These are phyloP conservation scores for Picea glauca DNA, from an alignment of 75 land plant species.

Conservation along the genomic window DNA sequence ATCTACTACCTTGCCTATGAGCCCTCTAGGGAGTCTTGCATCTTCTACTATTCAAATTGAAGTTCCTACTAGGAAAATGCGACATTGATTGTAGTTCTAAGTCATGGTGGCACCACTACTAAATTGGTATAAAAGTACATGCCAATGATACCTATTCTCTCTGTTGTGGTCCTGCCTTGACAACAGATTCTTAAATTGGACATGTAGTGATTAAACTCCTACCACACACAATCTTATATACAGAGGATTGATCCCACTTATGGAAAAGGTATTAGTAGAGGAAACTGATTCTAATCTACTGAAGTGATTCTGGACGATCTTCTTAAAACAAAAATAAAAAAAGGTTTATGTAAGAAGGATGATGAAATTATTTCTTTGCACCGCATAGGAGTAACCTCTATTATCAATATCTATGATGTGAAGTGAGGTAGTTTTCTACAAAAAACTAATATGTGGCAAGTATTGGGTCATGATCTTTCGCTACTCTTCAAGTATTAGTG, in stretches of 20 bases:
- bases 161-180: constrained; percentile 54
- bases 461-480: no score
- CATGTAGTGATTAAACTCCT: constrained; percentile 68
- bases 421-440: constrained; percentile 22
- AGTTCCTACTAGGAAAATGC: constrained; percentile 59
- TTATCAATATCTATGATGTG: constrained; percentile 78
- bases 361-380: constrained; percentile 85
- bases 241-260: no score
- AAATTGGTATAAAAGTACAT: constrained; percentile 88
- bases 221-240: no score
- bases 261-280: constrained; percentile 70
- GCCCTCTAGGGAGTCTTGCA: constrained; percentile 86
- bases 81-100: constrained; percentile 78
- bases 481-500: no score
- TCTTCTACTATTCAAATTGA: constrained; percentile 81
- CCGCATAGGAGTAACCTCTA: constrained; percentile 83
- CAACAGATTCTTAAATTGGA: constrained; percentile 74
- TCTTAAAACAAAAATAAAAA: no score
- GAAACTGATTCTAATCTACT: constrained; percentile 83
- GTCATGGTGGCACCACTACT: constrained; percentile 84
- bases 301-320: constrained; percentile 37
- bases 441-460: no score
- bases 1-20: constrained; percentile 76
- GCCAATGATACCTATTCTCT: constrained; percentile 43
- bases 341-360: background rate